Base-by-base conservation (phyloP, 1,139 yeast genomes). In the Blastobotrys serpentis region DNA sequence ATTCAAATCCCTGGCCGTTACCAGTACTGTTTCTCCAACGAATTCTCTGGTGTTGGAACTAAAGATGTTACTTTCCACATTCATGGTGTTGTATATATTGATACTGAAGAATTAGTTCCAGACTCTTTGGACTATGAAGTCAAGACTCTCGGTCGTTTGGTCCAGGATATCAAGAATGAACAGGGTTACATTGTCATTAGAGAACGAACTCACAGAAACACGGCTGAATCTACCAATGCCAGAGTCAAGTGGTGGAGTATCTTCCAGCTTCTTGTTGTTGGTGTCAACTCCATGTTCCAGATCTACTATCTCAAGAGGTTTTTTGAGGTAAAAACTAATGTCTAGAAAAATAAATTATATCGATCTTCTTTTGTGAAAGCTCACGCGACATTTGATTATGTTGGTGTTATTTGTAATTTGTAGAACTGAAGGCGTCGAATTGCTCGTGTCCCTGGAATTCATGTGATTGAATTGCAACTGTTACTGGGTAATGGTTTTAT, bases 221-320 rank as follows among this genome's bases (percentile, higher is more conserved):
- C 98, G 14, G 98, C 98, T 5, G 98, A 92, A 72, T 85, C 95
- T 23, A 92, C 98, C 46, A 92, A 92, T 70, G 84, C 95, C 50
- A 82, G 98, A 65, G 98, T 92, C 61, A 92, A 92, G 72, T 92
- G 95, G 89, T 92, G 98, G 98, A 86, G 96, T 23, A 77, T 87
- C 34, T 86, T 90, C 77, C 98, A 92, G 72, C 75, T 92, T 56
- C 62, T 84, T 49, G 90, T 92, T 53, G 97, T 92, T 44, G 85
- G 84, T 38, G 80, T 78, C 55, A 92, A 89, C 75, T 86, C 96
- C 25, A 60, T 90, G 49, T 92, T 92, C 81, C 98, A 92, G 71
- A 89, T 92, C 56, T 86, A 86, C 73, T 92, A 89, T 73, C 78
- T 92, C 71, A 88, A 86, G 73, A 80, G 98, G 62, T 92, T 92